These are phyloP conservation scores for Astrothelium macrocarpum DNA, from an alignment of 495 filamentous ascomycete species.

Conservation along the genomic window DNA sequence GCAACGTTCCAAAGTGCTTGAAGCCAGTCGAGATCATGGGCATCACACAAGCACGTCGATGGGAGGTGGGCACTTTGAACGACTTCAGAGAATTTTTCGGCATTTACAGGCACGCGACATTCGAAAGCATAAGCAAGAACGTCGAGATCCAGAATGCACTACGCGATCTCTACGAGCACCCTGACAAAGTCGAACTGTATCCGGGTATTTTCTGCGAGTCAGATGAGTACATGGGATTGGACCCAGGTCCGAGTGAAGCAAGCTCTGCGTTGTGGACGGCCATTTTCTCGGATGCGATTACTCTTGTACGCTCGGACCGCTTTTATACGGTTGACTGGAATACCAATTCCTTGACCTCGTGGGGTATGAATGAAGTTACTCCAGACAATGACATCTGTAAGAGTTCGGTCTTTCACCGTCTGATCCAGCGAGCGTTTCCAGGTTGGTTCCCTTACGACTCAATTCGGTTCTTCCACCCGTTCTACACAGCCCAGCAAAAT, in stretches of 20 bases:
- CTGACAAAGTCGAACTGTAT: slow-evolving; percentile 56
- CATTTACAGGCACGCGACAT: slow-evolving; percentile 47
- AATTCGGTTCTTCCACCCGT: slow-evolving; percentile 2
- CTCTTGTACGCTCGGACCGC: slow-evolving; percentile 45
- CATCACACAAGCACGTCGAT: slow-evolving; percentile 51
- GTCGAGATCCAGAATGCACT: slow-evolving; percentile 23
- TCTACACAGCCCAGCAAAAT: slow-evolving; percentile 6
- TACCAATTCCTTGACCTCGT: slow-evolving; percentile 3
- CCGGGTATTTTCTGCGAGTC: slow-evolving; percentile 14
- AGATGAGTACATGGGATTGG: slow-evolving; percentile 6
- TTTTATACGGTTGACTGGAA: slow-evolving; percentile 38
- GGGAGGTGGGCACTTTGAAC: slow-evolving; percentile 52
- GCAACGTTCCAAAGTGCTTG: slow-evolving; percentile 50
- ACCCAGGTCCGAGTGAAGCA: slow-evolving; percentile 13
- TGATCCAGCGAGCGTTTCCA: slow-evolving; percentile 6
- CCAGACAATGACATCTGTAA: slow-evolving; percentile 7
- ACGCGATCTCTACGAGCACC: slow-evolving; percentile 47
- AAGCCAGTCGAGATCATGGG: slow-evolving; percentile 51
- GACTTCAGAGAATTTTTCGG: slow-evolving; percentile 55
- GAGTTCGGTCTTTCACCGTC: slow-evolving; percentile 3
- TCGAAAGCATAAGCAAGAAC: slow-evolving; percentile 48
- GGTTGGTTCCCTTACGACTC: slow-evolving; percentile 3
- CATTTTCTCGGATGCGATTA: slow-evolving; percentile 45
- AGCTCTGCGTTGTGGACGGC: slow-evolving; percentile 34
- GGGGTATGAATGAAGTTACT: slow-evolving; percentile 7